These are phyloP conservation scores for Phaeophleospora eucalypticola DNA, from an alignment of 2,329 filamentous ascomycete genomes.

Conservation along the genomic window DNA sequence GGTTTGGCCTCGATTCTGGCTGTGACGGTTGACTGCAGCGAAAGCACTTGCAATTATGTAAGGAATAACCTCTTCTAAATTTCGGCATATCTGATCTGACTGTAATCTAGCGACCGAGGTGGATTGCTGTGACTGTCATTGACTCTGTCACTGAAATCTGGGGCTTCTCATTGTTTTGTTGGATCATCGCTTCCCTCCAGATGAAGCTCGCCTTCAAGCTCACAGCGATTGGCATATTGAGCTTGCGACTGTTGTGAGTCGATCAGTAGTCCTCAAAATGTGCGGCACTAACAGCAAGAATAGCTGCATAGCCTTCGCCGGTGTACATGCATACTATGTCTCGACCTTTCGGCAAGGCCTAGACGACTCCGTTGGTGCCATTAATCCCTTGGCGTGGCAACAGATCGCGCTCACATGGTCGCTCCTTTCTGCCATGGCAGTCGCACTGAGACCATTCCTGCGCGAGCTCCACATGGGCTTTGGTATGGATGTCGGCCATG, in stretches of 20 bases:
- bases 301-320: conserved; percentile 9
- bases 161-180: conserved; percentile 12
- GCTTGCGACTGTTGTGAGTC: conserved; percentile 12
- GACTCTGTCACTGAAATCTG: conserved; percentile 13
- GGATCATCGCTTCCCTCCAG: conserved; percentile 11
- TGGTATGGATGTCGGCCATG: conserved; percentile 13
- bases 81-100: too few relatives aligned
- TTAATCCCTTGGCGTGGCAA: conserved; percentile 13
- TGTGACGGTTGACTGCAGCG: conserved; percentile 9
- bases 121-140: conserved; percentile 9
- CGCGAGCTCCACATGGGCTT: conserved; percentile 16
- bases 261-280: too few relatives aligned
- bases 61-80: background rate
- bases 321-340: conserved; percentile 9
- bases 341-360: conserved; percentile 3
- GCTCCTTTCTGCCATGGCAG: conserved; percentile 14
- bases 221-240: conserved; percentile 11
- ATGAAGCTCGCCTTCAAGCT: conserved; percentile 11
- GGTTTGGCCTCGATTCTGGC: conserved; percentile 7
- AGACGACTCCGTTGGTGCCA: conserved; percentile 5
- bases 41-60: conserved; percentile 7
- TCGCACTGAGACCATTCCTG: conserved; percentile 15
- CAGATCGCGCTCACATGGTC: conserved; percentile 11
- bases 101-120: conserved; percentile 4
- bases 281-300: background rate